Percentiles rank a stretch among this genome's conserved stretches.
Evolutionary conservation across 345 rosid species (phyloP).

Genomic region (Passiflora organensis): DNA sequence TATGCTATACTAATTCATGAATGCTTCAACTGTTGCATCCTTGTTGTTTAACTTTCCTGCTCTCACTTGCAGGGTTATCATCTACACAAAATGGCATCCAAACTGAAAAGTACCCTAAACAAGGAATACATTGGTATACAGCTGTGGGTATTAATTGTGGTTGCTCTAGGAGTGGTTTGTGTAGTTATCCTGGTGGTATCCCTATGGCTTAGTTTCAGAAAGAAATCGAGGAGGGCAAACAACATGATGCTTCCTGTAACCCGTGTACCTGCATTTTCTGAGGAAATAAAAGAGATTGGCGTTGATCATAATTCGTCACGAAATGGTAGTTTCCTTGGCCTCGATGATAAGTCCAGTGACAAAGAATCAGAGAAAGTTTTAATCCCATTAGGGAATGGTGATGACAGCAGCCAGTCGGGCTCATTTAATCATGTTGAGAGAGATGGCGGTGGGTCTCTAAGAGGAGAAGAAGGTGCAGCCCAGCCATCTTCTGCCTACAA

Average conservation of each 20-base stretch:
- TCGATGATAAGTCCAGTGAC: conserved; percentile 51
- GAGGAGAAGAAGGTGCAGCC: conserved; percentile 38
- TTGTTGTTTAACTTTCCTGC: no score
- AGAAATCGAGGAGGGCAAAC: conserved; percentile 53
- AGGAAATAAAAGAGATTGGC: conserved; percentile 84
- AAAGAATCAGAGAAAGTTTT: conserved; percentile 58
- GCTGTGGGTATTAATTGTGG: conserved; percentile 67
- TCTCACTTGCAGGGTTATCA: neutral
- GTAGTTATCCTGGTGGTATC: conserved; percentile 52
- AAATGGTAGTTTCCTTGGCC: conserved; percentile 34
- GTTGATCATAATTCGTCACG: conserved; percentile 73
- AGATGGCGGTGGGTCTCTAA: conserved; percentile 38
- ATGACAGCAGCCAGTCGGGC: conserved; percentile 50
- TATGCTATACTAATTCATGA: no score
- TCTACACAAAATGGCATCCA: conserved; percentile 48
- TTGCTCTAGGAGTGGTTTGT: conserved; percentile 52
- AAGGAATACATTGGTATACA: conserved; percentile 49
- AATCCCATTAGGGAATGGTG: conserved; percentile 46
- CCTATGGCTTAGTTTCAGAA: conserved; percentile 67
- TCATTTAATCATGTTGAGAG: conserved; percentile 55
- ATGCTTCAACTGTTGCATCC: no score
- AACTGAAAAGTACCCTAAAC: conserved; percentile 50
- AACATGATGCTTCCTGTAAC: conserved; percentile 44
- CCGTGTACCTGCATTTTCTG: conserved; percentile 42
- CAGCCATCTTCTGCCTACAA: conserved; percentile 29